These are phyloP conservation scores for Pharus latifolius DNA, from an alignment of 176 grass and related monocot species.

Conservation along the genomic window DNA sequence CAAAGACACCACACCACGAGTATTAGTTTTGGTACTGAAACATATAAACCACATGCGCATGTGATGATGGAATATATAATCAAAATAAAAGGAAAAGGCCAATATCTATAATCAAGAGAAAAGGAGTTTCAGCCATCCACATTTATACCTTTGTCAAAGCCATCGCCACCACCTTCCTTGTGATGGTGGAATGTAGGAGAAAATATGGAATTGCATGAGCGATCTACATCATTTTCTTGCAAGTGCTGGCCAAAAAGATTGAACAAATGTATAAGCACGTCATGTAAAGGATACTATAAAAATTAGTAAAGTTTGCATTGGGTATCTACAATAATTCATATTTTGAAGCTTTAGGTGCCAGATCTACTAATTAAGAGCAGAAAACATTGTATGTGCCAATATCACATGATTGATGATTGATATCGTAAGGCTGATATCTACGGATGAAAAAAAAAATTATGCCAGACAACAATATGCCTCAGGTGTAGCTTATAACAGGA, in stretches of 20 bases:
- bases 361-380: background rate
- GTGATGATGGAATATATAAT: background rate
- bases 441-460: background rate
- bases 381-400: background rate
- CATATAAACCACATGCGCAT: background rate
- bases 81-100: background rate
- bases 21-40: background rate
- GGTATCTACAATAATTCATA: too few species aligned
- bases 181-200: slow-evolving; percentile 78
- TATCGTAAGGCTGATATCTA: background rate
- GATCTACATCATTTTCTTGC: slow-evolving; percentile 22
- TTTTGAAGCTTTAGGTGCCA: too few species aligned
- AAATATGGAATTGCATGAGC: slow-evolving; percentile 49
- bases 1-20: background rate
- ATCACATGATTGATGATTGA: background rate
- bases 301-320: background rate
- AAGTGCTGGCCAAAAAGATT: slow-evolving; percentile 27
- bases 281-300: background rate
- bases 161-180: slow-evolving; percentile 39
- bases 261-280: background rate
- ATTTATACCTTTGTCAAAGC: slow-evolving; percentile 29
- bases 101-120: background rate
- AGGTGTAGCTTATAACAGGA: too few species aligned
- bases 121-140: background rate
- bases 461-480: background rate